Conservation (phyloP, 306 rosid species). For the Corylus avellana region DNA sequence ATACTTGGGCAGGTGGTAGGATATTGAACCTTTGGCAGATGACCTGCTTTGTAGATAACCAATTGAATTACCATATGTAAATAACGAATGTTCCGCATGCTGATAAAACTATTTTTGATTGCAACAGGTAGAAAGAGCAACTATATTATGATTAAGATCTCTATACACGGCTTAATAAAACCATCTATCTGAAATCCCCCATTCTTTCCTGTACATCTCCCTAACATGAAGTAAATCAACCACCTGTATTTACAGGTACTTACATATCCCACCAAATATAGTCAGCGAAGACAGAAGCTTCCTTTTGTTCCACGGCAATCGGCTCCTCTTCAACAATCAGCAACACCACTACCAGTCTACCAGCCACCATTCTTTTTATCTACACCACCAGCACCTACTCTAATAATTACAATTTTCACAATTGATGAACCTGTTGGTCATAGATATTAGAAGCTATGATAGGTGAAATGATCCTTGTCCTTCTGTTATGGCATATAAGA, state of each 20-base stretch:
- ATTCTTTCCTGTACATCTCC: constrained; percentile 48
- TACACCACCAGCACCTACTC: constrained; percentile 54
- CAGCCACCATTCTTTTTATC: constrained; percentile 39
- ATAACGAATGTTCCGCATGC: background rate
- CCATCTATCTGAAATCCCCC: constrained; percentile 31
- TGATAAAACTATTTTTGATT: constrained; percentile 11
- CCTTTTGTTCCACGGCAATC: constrained; percentile 44
- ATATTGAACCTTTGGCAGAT: background rate
- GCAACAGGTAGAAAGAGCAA: constrained; percentile 21
- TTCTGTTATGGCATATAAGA: constrained; percentile 86
- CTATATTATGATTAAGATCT: constrained; percentile 24
- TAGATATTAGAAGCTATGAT: constrained; percentile 47
- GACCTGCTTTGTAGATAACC: no score
- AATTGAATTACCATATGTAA: no score
- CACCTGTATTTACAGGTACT: constrained; percentile 47
- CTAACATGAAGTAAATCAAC: constrained; percentile 33
- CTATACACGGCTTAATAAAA: constrained; percentile 38
- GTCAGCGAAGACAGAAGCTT: constrained; percentile 50
- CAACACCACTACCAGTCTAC: constrained; percentile 31
- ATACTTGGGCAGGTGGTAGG: no score
- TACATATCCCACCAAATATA: constrained; percentile 56
- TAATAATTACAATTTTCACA: constrained; percentile 69
- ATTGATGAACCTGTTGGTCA: constrained; percentile 21
- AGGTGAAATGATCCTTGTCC: constrained; percentile 99
- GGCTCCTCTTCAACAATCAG: constrained; percentile 38